These are phyloP conservation scores for Beauveria medogensis DNA, from an alignment of 2,329 filamentous ascomycete species.

Conservation along the genomic window DNA sequence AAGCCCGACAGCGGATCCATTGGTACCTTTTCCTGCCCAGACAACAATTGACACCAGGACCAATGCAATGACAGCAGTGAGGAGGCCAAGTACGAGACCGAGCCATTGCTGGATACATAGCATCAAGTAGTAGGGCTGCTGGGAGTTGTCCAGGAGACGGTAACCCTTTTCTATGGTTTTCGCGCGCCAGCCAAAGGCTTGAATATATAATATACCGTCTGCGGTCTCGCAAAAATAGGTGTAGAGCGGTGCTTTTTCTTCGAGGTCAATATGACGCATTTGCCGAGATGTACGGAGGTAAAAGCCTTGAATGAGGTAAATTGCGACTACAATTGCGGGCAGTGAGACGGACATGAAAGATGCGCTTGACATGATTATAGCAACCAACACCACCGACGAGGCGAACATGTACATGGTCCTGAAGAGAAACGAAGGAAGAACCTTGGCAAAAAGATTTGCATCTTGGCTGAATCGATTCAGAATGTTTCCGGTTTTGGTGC, in stretches of 20 bases:
- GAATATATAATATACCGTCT: not conserved
- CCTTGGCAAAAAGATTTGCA: not conserved
- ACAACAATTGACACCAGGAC: not conserved
- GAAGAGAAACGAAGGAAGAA: not conserved
- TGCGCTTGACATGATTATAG: not conserved
- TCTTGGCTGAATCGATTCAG: conserved; percentile 6
- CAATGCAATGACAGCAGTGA: not conserved
- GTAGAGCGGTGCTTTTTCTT: not conserved
- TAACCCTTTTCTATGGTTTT: not conserved
- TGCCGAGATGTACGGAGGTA: conserved; percentile 3
- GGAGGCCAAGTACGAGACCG: not conserved
- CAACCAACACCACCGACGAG: not conserved
- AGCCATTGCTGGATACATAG: conserved; percentile 1
- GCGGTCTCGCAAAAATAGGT: not conserved
- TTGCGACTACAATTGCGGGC: not conserved
- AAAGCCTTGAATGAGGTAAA: not conserved
- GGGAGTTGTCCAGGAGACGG: not conserved
- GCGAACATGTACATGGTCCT: not conserved
- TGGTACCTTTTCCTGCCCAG: not conserved
- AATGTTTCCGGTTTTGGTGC: not conserved
- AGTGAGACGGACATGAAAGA: not conserved
- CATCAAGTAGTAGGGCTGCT: conserved; percentile 2
- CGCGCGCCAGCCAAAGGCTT: not conserved
- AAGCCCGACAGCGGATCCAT: not conserved
- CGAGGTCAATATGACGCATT: not conserved